Conservation (phyloP, 345 rosid species). For the Atalantia buxifolia region DNA sequence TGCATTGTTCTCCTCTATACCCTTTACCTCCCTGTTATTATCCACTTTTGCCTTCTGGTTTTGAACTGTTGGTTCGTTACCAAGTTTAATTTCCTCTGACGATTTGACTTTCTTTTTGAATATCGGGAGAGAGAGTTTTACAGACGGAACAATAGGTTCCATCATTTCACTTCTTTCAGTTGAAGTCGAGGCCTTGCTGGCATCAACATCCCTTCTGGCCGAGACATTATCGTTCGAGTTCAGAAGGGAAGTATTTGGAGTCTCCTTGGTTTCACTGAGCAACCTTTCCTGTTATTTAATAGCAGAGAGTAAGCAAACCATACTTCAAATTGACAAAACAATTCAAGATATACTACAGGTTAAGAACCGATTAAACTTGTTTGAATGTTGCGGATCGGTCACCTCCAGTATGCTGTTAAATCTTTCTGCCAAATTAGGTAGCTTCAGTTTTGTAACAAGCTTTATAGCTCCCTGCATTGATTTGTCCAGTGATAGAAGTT, state of each 20-base stretch:
- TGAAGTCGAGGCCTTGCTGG: slow-evolving; percentile 20
- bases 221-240: slow-evolving; percentile 13
- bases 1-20: slow-evolving; percentile 3
- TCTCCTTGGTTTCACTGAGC: slow-evolving; percentile 47
- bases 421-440: slow-evolving; percentile 84
- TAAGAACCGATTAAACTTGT: not conserved
- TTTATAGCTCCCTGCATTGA: slow-evolving; percentile 87
- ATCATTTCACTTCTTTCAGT: slow-evolving; percentile 30
- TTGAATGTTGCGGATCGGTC: not conserved
- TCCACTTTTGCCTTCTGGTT: slow-evolving; percentile 16
- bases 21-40: slow-evolving; percentile 18
- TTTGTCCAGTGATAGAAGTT: slow-evolving; percentile 68
- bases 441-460: slow-evolving; percentile 85
- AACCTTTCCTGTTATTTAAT: slow-evolving; percentile 60
- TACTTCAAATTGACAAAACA: not conserved
- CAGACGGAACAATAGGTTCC: slow-evolving; percentile 26
- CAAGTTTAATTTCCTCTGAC: slow-evolving; percentile 27
- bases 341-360: not conserved
- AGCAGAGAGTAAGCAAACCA: slow-evolving; percentile 10
- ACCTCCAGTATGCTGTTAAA: slow-evolving; percentile 86
- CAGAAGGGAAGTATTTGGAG: slow-evolving; percentile 9
- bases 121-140: slow-evolving; percentile 43
- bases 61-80: slow-evolving; percentile 29
- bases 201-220: slow-evolving; percentile 20
- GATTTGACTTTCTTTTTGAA: slow-evolving; percentile 42